Conservation (phyloP, 306 rosid species). For the Astragalus glycyphyllos region DNA sequence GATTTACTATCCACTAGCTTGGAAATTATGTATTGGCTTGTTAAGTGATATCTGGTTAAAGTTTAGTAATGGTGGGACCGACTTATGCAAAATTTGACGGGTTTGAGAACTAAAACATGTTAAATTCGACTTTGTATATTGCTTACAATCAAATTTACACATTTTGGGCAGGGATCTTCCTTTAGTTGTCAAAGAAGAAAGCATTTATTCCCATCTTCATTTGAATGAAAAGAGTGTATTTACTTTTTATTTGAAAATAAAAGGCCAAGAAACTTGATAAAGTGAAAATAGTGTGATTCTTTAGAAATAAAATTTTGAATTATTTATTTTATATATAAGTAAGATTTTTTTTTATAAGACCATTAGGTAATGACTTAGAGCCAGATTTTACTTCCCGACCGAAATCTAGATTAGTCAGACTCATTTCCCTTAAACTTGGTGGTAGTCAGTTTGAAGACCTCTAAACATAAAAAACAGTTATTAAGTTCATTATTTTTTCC, state of each 20-base stretch:
- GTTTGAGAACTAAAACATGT: conserved; percentile 32
- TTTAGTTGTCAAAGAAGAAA: conserved; percentile 89
- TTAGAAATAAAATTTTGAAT: background rate
- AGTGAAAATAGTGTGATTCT: background rate
- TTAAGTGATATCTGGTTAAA: conserved; percentile 47
- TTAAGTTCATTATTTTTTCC: no score
- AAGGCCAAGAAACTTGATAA: background rate
- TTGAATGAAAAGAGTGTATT: conserved; percentile 46
- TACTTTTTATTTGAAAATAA: conserved; percentile 29
- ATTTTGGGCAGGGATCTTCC: conserved; percentile 68
- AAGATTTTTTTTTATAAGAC: no score
- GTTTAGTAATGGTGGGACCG: conserved; percentile 47
- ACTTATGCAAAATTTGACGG: conserved; percentile 43
- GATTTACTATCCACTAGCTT: conserved; percentile 49
- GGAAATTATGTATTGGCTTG: conserved; percentile 45
- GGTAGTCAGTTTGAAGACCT: no score
- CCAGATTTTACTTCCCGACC: no score
- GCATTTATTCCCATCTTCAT: conserved; percentile 70
- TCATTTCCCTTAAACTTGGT: no score
- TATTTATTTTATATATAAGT: no score
- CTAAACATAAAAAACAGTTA: no score
- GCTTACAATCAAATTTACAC: conserved; percentile 41
- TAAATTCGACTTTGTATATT: conserved; percentile 30
- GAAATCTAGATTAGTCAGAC: no score
- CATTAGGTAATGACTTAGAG: no score